Conservation (phyloP, 306 rosid species). For the Myrica gale region DNA sequence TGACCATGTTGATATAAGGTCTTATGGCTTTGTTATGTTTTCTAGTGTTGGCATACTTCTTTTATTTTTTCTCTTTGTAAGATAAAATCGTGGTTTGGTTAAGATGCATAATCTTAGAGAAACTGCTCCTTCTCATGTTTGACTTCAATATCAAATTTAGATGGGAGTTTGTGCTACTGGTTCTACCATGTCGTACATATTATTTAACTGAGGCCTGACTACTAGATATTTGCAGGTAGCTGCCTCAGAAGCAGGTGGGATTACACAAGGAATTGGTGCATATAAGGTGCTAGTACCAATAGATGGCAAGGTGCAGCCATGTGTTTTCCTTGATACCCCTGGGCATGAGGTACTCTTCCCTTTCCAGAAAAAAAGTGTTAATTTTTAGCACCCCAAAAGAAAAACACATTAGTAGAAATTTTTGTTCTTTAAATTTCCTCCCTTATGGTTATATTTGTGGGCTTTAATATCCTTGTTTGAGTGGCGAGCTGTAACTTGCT, state of each 20-base stretch:
- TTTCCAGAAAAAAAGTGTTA: neutral
- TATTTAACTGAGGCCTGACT: constrained; percentile 29
- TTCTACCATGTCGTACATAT: constrained; percentile 10
- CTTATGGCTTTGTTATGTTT: neutral
- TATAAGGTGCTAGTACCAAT: constrained; percentile 79
- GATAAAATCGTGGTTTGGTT: neutral
- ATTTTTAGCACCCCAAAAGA: neutral
- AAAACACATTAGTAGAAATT: no score
- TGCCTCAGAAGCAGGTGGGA: constrained; percentile 99
- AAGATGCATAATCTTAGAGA: neutral
- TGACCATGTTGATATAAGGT: constrained; percentile 2
- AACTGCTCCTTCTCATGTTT: neutral
- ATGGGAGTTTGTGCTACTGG: constrained; percentile 9
- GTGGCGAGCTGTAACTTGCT: constrained; percentile 20
- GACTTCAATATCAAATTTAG: neutral
- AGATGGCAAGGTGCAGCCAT: constrained; percentile 76
- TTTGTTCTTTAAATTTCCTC: neutral
- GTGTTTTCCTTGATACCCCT: constrained; percentile 97
- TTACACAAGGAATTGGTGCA: constrained; percentile 99
- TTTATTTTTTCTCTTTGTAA: neutral
- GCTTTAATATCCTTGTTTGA: constrained; percentile 12
- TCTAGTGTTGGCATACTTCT: neutral
- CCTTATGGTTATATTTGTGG: constrained; percentile 16
- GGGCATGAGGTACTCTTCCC: constrained; percentile 79
- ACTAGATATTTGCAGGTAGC: constrained; percentile 67